phyloP scores from a whole-genome alignment of 305 asterid genomes.

The Ajuga reptans region DNA sequence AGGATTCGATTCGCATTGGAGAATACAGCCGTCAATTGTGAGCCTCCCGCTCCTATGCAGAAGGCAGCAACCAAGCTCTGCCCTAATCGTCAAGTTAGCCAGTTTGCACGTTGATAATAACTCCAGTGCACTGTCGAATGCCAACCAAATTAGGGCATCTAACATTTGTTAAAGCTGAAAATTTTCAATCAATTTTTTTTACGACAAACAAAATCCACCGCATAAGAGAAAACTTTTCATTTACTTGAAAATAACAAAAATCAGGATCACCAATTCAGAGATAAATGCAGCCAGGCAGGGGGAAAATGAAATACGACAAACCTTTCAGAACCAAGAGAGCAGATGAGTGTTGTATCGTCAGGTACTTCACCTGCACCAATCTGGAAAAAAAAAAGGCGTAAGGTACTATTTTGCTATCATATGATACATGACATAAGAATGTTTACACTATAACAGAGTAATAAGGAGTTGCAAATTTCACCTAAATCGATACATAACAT shows the following conservation, averaged over 20 bases:
- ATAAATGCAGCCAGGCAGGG: conserved; percentile 4
- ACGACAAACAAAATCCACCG: not conserved
- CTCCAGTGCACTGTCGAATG: conserved; percentile 75
- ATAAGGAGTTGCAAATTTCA: not conserved
- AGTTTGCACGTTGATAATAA: conserved; percentile 74
- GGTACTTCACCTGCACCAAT: conserved; percentile 88
- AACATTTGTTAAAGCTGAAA: not conserved
- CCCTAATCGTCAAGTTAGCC: conserved; percentile 75
- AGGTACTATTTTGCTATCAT: not conserved
- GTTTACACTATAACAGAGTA: not conserved
- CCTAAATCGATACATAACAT: not conserved
- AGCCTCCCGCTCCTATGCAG: conserved; percentile 91
- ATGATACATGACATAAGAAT: not conserved
- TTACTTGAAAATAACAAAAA: not conserved
- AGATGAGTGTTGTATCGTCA: conserved; percentile 77
- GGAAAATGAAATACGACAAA: conserved; percentile 27
- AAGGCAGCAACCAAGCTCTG: conserved; percentile 95
- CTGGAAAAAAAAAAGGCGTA: conserved; percentile 38
- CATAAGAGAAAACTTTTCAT: not conserved
- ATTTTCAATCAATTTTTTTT: not conserved
- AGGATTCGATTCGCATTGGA: conserved; percentile 82
- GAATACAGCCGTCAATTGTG: conserved; percentile 76
- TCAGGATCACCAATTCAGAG: not conserved
- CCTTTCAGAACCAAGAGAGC: conserved; percentile 90
- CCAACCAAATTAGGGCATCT: conserved; percentile 7